Conservation (phyloP, 441 rosid genomes). For the Macaranga tanarius region DNA sequence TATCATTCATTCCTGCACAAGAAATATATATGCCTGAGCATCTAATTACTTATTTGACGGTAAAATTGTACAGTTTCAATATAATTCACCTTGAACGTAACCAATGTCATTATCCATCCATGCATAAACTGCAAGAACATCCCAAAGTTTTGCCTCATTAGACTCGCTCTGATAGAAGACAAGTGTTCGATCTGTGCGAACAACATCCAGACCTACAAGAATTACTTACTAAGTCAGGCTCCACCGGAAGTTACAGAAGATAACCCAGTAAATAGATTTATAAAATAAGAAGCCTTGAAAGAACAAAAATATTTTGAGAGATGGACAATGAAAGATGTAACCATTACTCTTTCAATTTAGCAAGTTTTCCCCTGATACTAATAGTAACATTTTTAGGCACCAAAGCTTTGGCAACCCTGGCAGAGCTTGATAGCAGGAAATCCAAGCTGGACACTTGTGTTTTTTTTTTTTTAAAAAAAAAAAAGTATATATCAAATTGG, state of each 20-base stretch:
- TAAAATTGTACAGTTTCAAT: constrained; percentile 14
- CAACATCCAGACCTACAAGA: constrained; percentile 84
- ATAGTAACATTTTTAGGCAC: neutral
- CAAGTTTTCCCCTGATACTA: neutral
- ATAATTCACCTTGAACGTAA: constrained; percentile 72
- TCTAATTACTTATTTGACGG: constrained; percentile 13
- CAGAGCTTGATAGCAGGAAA: neutral
- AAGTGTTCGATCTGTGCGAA: constrained; percentile 82
- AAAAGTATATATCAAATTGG: neutral
- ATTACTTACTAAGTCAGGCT: constrained; percentile 18
- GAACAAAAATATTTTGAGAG: neutral
- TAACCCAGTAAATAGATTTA: neutral
- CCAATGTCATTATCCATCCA: constrained; percentile 90
- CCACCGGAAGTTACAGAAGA: neutral
- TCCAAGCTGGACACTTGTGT: neutral
- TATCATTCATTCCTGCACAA: constrained; percentile 88
- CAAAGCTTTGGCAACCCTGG: constrained; percentile 3
- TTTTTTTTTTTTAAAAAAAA: too few species aligned
- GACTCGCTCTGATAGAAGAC: constrained; percentile 63
- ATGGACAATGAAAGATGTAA: neutral
- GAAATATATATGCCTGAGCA: constrained; percentile 23
- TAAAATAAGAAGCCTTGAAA: too few species aligned
- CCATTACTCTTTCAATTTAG: constrained; percentile 7
- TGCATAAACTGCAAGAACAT: constrained; percentile 74
- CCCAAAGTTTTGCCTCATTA: constrained; percentile 86